phyloP scores from a whole-genome alignment of 2,329 filamentous ascomycete genomes.

The Pyrenophora seminiperda region DNA sequence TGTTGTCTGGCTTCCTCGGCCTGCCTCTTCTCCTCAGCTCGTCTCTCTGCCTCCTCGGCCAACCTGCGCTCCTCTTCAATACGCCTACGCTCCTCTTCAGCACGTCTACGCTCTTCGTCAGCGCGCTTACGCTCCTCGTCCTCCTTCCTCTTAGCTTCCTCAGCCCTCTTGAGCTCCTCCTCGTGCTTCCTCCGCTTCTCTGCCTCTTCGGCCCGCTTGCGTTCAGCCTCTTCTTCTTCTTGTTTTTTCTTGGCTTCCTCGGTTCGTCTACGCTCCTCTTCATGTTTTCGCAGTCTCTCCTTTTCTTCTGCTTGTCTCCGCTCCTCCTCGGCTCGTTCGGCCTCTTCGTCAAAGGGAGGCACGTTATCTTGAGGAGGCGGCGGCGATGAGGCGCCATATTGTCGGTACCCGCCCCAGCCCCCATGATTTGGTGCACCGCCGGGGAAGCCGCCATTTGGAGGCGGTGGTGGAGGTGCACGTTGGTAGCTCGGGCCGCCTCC shows the following conservation, averaged over 20 bases:
- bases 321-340: conserved; percentile 50
- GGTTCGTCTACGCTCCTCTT: conserved; percentile 41
- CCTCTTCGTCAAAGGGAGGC: conserved; percentile 44
- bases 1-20: conserved; percentile 41
- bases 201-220: conserved; percentile 40
- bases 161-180: conserved; percentile 41
- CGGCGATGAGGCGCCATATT: conserved; percentile 38
- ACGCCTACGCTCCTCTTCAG: conserved; percentile 54
- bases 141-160: conserved; percentile 29
- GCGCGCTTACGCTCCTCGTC: conserved; percentile 51
- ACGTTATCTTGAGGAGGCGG: conserved; percentile 40
- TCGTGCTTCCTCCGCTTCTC: conserved; percentile 51
- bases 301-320: conserved; percentile 63
- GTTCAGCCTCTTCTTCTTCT: conserved; percentile 34
- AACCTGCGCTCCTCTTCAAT: conserved; percentile 47
- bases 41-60: conserved; percentile 35
- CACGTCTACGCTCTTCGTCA: conserved; percentile 35
- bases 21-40: conserved; percentile 58
- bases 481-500: conserved; percentile 37
- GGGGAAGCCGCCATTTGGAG: conserved; percentile 40
- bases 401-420: conserved; percentile 39
- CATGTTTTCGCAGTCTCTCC: background rate
- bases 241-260: conserved; percentile 51
- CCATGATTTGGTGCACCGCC: conserved; percentile 41
- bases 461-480: conserved; percentile 36